Percentiles rank a stretch among this genome's conserved stretches.
phyloP scores from a whole-genome alignment of 2,329 filamentous ascomycete species.

The Elsinoe australis region DNA sequence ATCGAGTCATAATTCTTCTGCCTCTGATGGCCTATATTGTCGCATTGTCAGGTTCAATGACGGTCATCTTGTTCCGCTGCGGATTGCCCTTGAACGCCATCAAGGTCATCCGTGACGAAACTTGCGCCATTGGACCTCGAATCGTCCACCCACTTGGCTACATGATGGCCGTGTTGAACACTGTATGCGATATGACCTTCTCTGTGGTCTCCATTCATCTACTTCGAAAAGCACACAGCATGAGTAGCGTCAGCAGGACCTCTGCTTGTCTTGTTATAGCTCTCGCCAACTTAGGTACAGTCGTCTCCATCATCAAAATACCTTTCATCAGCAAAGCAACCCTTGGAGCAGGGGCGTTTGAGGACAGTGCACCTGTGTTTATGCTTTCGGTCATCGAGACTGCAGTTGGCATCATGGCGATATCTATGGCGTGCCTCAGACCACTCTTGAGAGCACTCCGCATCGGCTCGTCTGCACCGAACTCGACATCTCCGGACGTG shows the following conservation, averaged over 20 bases:
- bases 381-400: slow-evolving; percentile 7
- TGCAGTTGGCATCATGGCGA: slow-evolving; percentile 3
- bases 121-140: background rate
- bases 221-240: background rate
- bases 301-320: background rate
- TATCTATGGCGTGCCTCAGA: slow-evolving; percentile 3
- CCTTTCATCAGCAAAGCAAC: background rate
- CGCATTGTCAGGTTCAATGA: background rate
- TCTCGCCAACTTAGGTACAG: background rate
- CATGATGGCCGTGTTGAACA: slow-evolving; percentile 6
- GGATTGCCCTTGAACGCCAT: background rate
- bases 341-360: background rate
- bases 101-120: background rate
- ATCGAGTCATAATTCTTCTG: background rate
- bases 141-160: slow-evolving; percentile 1
- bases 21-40: background rate
- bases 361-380: background rate
- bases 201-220: slow-evolving; percentile 2
- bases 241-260: slow-evolving; percentile 4
- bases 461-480: background rate
- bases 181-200: slow-evolving; percentile 9
- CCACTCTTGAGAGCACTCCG: background rate
- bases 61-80: slow-evolving; percentile 8
- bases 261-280: background rate
- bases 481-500: background rate